These are phyloP conservation scores for Arachis monticola DNA, from an alignment of 331 rosid species.

Conservation along the genomic window DNA sequence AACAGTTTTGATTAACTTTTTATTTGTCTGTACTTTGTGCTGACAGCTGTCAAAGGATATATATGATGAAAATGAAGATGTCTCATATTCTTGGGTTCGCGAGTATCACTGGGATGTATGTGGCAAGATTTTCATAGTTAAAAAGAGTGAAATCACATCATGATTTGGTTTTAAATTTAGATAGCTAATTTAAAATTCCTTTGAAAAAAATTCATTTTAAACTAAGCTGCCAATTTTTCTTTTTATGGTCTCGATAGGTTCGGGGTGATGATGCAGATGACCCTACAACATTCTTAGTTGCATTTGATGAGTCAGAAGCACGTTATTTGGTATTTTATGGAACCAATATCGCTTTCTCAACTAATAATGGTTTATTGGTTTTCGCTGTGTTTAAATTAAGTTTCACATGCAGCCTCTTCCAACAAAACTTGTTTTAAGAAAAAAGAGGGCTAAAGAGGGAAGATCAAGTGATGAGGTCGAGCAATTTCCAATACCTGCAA, in stretches of 20 bases:
- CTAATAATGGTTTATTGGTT: slow-evolving; percentile 9
- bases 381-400: slow-evolving; percentile 16
- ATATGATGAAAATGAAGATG: slow-evolving; percentile 85
- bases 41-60: slow-evolving; percentile 90
- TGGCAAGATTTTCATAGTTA: slow-evolving; percentile 39
- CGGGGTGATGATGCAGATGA: slow-evolving; percentile 88
- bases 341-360: slow-evolving; percentile 26
- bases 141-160: neutral
- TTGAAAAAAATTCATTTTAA: neutral
- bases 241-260: slow-evolving; percentile 54
- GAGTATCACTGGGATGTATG: slow-evolving; percentile 92
- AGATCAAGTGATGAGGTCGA: slow-evolving; percentile 82
- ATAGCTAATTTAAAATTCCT: neutral
- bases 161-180: neutral
- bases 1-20: slow-evolving; percentile 23
- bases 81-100: slow-evolving; percentile 83
- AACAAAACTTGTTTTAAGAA: slow-evolving; percentile 81
- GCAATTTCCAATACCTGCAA: slow-evolving; percentile 82
- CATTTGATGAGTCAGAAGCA: slow-evolving; percentile 86
- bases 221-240: slow-evolving; percentile 25
- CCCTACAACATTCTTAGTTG: slow-evolving; percentile 82
- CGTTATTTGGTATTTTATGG: slow-evolving; percentile 73
- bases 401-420: slow-evolving; percentile 88
- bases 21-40: slow-evolving; percentile 38
- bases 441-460: slow-evolving; percentile 93